Percentiles rank a stretch among this genome's conserved stretches.
Conservation (phyloP, 108 stramenopile species). For the Cyclostephanos tholiformis region DNA sequence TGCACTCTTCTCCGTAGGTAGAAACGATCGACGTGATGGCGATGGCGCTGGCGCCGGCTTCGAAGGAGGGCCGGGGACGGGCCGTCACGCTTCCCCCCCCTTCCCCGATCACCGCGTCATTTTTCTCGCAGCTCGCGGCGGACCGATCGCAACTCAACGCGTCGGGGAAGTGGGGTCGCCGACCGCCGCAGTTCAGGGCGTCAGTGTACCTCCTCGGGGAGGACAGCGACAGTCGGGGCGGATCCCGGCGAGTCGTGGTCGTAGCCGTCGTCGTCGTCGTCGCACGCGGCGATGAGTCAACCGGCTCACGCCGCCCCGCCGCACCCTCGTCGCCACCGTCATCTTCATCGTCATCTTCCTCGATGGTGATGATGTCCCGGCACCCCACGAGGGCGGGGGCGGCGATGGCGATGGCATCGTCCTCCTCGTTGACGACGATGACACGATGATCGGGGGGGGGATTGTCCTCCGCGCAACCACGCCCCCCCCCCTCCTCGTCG, state of each 20-base stretch:
- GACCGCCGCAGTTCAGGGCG: slow-evolving; percentile 15
- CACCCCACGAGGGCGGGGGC: neutral
- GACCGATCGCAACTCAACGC: slow-evolving; percentile 5
- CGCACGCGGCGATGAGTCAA: too few relatives aligned
- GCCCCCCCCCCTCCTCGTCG: neutral
- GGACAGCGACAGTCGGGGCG: slow-evolving; percentile 6
- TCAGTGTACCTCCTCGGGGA: slow-evolving; percentile 25
- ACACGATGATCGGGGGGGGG: neutral
- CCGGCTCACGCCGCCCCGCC: too few relatives aligned
- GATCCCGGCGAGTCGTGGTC: neutral
- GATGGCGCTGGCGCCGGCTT: neutral
- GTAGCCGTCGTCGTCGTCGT: neutral
- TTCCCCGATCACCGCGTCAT: neutral
- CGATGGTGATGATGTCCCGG: neutral
- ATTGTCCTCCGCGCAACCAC: neutral
- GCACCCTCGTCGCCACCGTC: neutral
- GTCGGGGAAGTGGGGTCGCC: neutral
- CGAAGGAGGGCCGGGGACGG: neutral
- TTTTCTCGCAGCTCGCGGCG: slow-evolving; percentile 13
- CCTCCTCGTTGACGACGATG: neutral
- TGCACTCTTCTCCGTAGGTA: slow-evolving; percentile 38
- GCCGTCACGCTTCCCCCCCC: neutral
- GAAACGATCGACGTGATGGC: slow-evolving; percentile 5
- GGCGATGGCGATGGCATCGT: neutral
- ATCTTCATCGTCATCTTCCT: neutral